Evolutionary conservation across 306 rosid species (phyloP), one percentile per base, ranked within the genome.

Genomic region (Psophocarpus tetragonolobus): DNA sequence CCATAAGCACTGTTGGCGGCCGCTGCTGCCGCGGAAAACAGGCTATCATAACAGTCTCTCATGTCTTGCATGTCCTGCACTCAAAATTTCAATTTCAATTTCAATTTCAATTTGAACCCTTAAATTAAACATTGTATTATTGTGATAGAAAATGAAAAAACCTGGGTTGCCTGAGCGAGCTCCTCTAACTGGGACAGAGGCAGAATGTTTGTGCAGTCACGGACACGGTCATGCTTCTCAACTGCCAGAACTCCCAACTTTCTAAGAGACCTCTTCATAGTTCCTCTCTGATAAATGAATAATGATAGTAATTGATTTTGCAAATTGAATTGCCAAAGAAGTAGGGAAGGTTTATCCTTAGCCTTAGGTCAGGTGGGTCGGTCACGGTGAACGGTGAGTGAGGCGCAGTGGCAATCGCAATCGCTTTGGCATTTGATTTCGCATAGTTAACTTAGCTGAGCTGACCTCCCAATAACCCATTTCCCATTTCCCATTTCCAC

Each of bases 1-100:
- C 97, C 97, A 47, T 87, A 92, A 68, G 97, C 90, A 74, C 96
- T 87, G 71, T 92, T 92, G 44, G 91, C 86, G 0, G 93, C 85
- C 4, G 93, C 97, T 13, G 97, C 97, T 60, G 97, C 91, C 2
- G 97, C 91, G 20, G 95, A 84, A 77, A 90, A 93, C 80, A 92
- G 86, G 89, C 89, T 80, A 61, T 90, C 97, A 50, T 90, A 90
- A 81, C 96, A 90, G 77, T 88, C 93, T 73, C 90, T 90, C 91
- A 92, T 92, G 73, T 90, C 93, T 47, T 84, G 87, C 97, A 92
- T 85, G 39, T 87, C 96, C 97, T 92, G 85, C 63, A 72, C 50
- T 15, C 48, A 44, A 60, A 0, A 14, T 14, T 0, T n/a, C n/a
- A n/a, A 38, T 3, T 11, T 11, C 20, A 58, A 15, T 58, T 2